These are phyloP conservation scores for Metschnikowia henanensis DNA, from an alignment of 805 yeast species.

Conservation along the genomic window DNA sequence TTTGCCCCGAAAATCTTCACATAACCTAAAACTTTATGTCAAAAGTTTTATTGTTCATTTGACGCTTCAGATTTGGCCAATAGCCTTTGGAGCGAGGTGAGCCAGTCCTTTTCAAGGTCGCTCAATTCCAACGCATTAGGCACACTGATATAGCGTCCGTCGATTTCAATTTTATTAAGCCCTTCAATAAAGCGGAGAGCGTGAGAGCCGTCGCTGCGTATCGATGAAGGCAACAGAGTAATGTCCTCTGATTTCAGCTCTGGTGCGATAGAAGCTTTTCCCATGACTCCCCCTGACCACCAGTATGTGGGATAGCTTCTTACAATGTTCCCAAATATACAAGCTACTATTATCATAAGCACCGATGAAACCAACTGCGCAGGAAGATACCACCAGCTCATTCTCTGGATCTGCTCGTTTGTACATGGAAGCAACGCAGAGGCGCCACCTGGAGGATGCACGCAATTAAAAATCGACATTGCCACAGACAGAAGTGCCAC, in stretches of 20 bases:
- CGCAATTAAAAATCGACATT: conserved; percentile 54
- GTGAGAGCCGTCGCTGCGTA: conserved; percentile 4
- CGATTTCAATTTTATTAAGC: conserved; percentile 19
- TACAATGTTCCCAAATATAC: conserved; percentile 52
- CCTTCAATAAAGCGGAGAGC: conserved; percentile 18
- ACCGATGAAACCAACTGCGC: conserved; percentile 50
- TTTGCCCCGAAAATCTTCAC: too few species aligned
- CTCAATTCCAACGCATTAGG: conserved; percentile 26
- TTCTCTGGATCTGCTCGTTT: conserved; percentile 42
- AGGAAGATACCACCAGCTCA: conserved; percentile 71
- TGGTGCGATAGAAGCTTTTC: conserved; percentile 4
- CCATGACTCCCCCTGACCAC: conserved; percentile 48
- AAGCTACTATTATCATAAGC: conserved; percentile 49
- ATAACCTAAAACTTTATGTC: too few species aligned
- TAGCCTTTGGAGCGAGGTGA: conserved; percentile 20
- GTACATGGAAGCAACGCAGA: conserved; percentile 58
- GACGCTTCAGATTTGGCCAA: neutral
- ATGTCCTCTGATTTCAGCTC: neutral
- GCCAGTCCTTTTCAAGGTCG: conserved; percentile 30
- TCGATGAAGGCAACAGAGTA: neutral
- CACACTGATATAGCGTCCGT: conserved; percentile 16
- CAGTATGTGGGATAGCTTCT: conserved; percentile 58
- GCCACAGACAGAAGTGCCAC: conserved; percentile 53
- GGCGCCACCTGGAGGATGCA: conserved; percentile 77
- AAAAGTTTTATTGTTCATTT: too few species aligned